These are phyloP conservation scores for Halteria grandinella DNA, from an alignment of 73 alveolate species.

Conservation along the genomic window DNA sequence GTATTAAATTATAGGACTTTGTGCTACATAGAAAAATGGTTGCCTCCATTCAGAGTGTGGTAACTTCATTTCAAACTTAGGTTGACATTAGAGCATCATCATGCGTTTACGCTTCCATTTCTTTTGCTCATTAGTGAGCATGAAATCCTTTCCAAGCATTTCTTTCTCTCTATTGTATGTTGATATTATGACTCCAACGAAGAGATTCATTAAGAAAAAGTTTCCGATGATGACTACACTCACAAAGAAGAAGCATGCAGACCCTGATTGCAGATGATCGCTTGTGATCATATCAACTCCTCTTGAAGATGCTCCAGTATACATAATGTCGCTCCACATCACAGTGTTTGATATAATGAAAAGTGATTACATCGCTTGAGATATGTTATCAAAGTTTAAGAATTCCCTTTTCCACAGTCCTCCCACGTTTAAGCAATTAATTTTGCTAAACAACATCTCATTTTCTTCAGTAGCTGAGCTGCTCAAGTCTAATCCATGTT, in stretches of 20 bases:
- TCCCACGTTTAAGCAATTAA: conserved; percentile 61
- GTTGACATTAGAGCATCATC: conserved; percentile 42
- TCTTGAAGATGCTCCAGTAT: conserved; percentile 51
- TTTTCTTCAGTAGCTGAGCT: not conserved
- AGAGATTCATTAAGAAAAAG: conserved; percentile 76
- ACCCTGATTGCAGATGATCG: conserved; percentile 1
- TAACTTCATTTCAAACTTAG: conserved; percentile 30
- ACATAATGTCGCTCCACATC: conserved; percentile 77
- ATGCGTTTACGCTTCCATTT: conserved; percentile 43
- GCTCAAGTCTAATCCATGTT: no score
- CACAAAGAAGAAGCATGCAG: conserved; percentile 34
- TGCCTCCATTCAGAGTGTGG: conserved; percentile 38
- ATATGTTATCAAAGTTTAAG: conserved; percentile 36
- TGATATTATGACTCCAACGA: conserved; percentile 80
- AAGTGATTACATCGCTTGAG: conserved; percentile 61
- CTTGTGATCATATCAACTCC: conserved; percentile 21
- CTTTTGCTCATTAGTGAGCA: conserved; percentile 46
- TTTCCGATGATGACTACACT: conserved; percentile 64
- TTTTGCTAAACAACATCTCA: conserved; percentile 1
- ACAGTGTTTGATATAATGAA: conserved; percentile 72
- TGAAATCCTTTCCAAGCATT: conserved; percentile 33
- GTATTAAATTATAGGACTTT: conserved; percentile 40
- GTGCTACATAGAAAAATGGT: conserved; percentile 32
- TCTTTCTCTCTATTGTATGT: conserved; percentile 68
- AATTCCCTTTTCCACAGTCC: conserved; percentile 52